Evolutionary conservation across 352 stramenopile genomes (phyloP), one percentile per base, ranked within the genome.

Genomic region (Globisporangium sylvaticum): DNA sequence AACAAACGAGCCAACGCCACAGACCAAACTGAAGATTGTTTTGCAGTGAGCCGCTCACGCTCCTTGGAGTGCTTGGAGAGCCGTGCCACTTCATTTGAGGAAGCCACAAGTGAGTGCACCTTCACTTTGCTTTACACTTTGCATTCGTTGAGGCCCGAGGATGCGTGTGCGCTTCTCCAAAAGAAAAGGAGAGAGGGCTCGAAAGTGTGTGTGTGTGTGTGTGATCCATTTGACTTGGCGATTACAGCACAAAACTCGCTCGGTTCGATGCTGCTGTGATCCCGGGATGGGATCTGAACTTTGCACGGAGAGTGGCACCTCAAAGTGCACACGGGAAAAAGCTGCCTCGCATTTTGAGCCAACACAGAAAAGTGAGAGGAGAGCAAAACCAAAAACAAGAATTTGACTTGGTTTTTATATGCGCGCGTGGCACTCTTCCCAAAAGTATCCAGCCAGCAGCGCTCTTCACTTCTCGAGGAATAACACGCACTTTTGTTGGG

Each of bases 401-500:
- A 42, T 44, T 56, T 64, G 24, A 54, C 42, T 64, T 31, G 58
- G 9, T 3, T 20, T 54, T 27, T 39, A 18, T 64, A 64, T 64
- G 39, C 39, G 4, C 24, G 15, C 42, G 18, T n/a, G 42, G 42
- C 42, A 50, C 42, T 50, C 42, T 6, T 48, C 39, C 5, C 39
- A 48, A 48, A 42, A 48, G 42, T 50, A 50, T 50, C 42, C 42
- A 50, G 42, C 12, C 31, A 12, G 31, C 10, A 8, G 9, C 31
- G 7, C 15, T 48, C 42, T 22, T 22, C n/a, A n/a, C n/a, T 20
- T 7, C 15, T n/a, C 4, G 31, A 20, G 39, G 42, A 64, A 64
- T 32, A 64, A 64, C 58, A 64, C 58, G 58, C 39, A 57, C 58
- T 56, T 64, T n/a, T 5, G 12, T 32, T 12, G 2, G 25, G 34